Evolutionary conservation across 1,284 basidiomycete species (phyloP).

Genomic region (Marasmius tenuissimus): DNA sequence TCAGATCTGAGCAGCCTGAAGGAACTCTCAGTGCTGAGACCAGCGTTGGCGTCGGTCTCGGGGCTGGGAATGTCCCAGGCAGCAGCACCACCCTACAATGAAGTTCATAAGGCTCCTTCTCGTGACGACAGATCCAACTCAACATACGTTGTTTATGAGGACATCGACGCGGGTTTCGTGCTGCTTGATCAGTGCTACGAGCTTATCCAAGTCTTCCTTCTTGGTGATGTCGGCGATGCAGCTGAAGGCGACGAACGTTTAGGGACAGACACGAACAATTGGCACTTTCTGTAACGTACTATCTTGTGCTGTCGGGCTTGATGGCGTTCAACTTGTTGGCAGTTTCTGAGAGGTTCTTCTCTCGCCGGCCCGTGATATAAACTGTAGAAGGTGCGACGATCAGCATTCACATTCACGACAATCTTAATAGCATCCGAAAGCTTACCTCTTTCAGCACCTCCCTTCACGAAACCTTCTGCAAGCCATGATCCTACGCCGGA

Average conservation of each 20-base stretch:
- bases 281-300: neutral
- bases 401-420: neutral
- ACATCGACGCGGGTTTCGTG: constrained; percentile 3
- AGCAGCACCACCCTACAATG: neutral
- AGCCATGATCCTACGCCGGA: constrained; percentile 3
- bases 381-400: neutral
- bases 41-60: neutral
- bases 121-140: neutral
- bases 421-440: neutral
- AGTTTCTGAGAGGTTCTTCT: neutral
- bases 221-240: neutral
- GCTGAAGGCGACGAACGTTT: neutral
- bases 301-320: neutral
- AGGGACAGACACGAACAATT: neutral
- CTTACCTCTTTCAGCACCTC: neutral
- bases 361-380: constrained; percentile 1
- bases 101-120: neutral
- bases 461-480: constrained; percentile 1
- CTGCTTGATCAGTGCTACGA: neutral
- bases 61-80: neutral
- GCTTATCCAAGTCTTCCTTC: constrained; percentile 1
- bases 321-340: neutral
- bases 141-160: constrained; percentile 2
- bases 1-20: neutral
- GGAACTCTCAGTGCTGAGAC: neutral